Conservation (phyloP, 1,284 basidiomycete species). For the Ceratorhiza oryzae-sativae region DNA sequence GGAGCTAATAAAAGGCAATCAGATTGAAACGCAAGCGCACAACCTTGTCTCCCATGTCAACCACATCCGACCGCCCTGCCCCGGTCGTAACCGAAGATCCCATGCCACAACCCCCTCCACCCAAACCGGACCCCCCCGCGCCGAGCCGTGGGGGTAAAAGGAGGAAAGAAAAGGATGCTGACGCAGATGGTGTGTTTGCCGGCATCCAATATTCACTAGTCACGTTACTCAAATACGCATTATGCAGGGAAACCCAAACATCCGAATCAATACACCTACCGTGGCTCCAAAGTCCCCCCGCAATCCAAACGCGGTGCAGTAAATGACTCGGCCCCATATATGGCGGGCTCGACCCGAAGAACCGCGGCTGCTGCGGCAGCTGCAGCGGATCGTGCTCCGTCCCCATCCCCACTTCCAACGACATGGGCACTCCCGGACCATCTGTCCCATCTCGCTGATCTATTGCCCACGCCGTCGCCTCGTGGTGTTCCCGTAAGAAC, state of each 20-base stretch:
- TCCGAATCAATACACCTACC: slow-evolving; percentile 67
- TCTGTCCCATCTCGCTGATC: slow-evolving; percentile 83
- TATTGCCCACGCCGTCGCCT: slow-evolving; percentile 80
- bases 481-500: slow-evolving; percentile 75
- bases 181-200: slow-evolving; percentile 14
- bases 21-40: slow-evolving; percentile 42
- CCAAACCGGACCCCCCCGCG: slow-evolving; percentile 31
- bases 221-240: slow-evolving; percentile 17
- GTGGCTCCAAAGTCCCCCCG: slow-evolving; percentile 43
- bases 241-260: slow-evolving; percentile 51
- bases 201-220: neutral
- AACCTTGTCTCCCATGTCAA: slow-evolving; percentile 39
- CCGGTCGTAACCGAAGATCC: slow-evolving; percentile 30
- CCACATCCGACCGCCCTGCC: slow-evolving; percentile 38
- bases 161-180: slow-evolving; percentile 28
- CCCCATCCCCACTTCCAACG: slow-evolving; percentile 75
- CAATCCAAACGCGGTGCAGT: slow-evolving; percentile 26
- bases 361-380: slow-evolving; percentile 45
- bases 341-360: slow-evolving; percentile 38
- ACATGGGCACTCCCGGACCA: slow-evolving; percentile 96
- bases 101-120: slow-evolving; percentile 7
- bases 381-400: slow-evolving; percentile 65
- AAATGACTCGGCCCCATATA: slow-evolving; percentile 36
- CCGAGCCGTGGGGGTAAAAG: slow-evolving; percentile 22
- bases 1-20: slow-evolving; percentile 32